These are phyloP conservation scores for Lactarius pseudohatsudake DNA, from an alignment of 768 basidiomycete species.

Conservation along the genomic window DNA sequence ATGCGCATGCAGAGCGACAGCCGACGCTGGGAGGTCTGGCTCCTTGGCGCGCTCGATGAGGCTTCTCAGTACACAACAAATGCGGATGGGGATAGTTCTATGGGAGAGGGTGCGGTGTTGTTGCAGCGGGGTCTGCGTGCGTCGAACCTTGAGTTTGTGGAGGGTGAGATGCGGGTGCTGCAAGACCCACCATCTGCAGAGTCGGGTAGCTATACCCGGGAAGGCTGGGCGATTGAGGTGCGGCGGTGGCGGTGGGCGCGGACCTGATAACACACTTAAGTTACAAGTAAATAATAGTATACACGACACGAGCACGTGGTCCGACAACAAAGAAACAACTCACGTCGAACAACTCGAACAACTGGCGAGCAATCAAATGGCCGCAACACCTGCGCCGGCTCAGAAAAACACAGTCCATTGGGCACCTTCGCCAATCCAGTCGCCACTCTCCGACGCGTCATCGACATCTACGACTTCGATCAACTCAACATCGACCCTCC, in stretches of 20 bases:
- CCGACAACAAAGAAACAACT: background rate
- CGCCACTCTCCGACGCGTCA: constrained; percentile 39
- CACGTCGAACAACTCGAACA: background rate
- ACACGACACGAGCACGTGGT: constrained; percentile 20
- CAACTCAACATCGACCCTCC: constrained; percentile 58
- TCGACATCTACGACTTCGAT: constrained; percentile 50
- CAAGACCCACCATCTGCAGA: constrained; percentile 27
- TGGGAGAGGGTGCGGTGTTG: background rate
- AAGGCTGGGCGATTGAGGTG: constrained; percentile 38
- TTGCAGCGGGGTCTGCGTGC: constrained; percentile 15
- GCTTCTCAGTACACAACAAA: background rate
- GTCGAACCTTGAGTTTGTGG: constrained; percentile 34
- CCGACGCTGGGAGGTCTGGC: constrained; percentile 20
- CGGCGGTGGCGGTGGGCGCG: constrained; percentile 34
- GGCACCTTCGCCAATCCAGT: constrained; percentile 39
- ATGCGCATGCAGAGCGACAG: constrained; percentile 2
- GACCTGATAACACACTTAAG: background rate
- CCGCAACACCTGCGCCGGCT: constrained; percentile 29
- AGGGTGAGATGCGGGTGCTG: constrained; percentile 35
- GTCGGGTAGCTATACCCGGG: constrained; percentile 30
- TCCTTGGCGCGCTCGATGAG: constrained; percentile 5
- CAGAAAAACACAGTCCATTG: constrained; percentile 51
- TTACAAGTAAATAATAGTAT: background rate
- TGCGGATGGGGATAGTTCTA: background rate
- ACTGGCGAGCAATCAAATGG: constrained; percentile 4